Evolutionary conservation across 2,329 filamentous ascomycete species (phyloP).

Genomic region (Akanthomyces uredinophilus): DNA sequence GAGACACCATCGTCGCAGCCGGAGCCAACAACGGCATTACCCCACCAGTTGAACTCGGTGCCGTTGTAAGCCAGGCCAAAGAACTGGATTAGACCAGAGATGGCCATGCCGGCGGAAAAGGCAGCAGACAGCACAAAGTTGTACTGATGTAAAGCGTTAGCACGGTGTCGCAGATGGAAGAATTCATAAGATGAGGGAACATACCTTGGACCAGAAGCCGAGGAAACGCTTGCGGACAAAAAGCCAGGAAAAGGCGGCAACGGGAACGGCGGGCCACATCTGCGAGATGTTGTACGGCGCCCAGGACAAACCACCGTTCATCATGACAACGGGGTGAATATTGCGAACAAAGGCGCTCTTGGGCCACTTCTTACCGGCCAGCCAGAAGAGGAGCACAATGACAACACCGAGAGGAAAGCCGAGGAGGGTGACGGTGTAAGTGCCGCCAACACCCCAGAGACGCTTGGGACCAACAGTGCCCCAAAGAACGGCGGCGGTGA

Average conservation of each 20-base stretch:
- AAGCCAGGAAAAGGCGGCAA: slow-evolving; percentile 44
- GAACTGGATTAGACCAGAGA: slow-evolving; percentile 38
- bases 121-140: slow-evolving; percentile 40
- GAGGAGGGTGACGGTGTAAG: slow-evolving; percentile 33
- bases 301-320: slow-evolving; percentile 36
- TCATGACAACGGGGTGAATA: slow-evolving; percentile 38
- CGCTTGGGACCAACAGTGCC: slow-evolving; percentile 45
- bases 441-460: slow-evolving; percentile 32
- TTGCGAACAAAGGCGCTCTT: slow-evolving; percentile 31
- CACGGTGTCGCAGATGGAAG: neutral
- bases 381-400: slow-evolving; percentile 34
- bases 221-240: slow-evolving; percentile 41
- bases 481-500: slow-evolving; percentile 41
- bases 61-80: slow-evolving; percentile 38
- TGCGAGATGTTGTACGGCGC: slow-evolving; percentile 43
- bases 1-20: slow-evolving; percentile 37
- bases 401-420: slow-evolving; percentile 36
- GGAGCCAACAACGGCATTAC: slow-evolving; percentile 27
- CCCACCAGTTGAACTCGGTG: slow-evolving; percentile 35
- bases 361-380: slow-evolving; percentile 30
- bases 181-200: neutral
- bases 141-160: slow-evolving; percentile 16
- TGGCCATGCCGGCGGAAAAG: slow-evolving; percentile 36
- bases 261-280: slow-evolving; percentile 41
- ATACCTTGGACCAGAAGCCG: slow-evolving; percentile 43